Evolutionary conservation across 1,284 basidiomycete genomes (phyloP).

Genomic region (Fistulinella cinereoalba): DNA sequence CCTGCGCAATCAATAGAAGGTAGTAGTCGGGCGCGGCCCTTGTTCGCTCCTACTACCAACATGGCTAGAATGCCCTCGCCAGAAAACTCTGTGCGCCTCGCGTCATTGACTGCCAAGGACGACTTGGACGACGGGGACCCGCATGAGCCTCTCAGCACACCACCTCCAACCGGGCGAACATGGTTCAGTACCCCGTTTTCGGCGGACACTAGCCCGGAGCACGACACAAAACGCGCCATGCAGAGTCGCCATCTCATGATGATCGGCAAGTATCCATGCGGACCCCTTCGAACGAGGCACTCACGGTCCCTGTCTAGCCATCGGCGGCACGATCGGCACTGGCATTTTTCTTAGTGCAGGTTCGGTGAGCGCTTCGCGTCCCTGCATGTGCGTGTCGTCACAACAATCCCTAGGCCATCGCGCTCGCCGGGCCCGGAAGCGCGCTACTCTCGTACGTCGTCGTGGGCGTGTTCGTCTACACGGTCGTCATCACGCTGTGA

Average conservation of each 20-base stretch:
- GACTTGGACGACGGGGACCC: too few relatives aligned
- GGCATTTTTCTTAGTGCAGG: conserved; percentile 46
- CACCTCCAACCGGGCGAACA: too few relatives aligned
- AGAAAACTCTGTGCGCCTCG: too few relatives aligned
- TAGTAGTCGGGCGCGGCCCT: too few relatives aligned
- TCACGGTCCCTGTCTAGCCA: conserved; percentile 28
- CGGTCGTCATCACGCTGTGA: conserved; percentile 51
- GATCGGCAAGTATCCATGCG: conserved; percentile 35
- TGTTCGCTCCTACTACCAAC: too few relatives aligned
- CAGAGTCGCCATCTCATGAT: conserved; percentile 42
- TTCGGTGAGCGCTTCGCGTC: conserved; percentile 26
- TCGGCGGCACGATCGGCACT: conserved; percentile 46
- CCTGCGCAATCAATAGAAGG: too few relatives aligned
- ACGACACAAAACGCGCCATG: conserved; percentile 40
- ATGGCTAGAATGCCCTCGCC: too few relatives aligned
- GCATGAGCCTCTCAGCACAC: too few relatives aligned
- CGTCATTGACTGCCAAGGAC: too few relatives aligned
- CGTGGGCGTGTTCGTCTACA: conserved; percentile 52
- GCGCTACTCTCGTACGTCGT: conserved; percentile 49
- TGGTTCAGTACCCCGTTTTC: conserved; percentile 5
- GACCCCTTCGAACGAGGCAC: neutral
- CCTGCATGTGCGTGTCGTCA: neutral
- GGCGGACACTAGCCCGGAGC: conserved; percentile 8
- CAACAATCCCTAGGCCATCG: conserved; percentile 34
- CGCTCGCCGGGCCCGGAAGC: conserved; percentile 48